These are phyloP conservation scores for Dichotomocladium elegans DNA, from an alignment of 371 early-diverging fungal species.

Conservation along the genomic window DNA sequence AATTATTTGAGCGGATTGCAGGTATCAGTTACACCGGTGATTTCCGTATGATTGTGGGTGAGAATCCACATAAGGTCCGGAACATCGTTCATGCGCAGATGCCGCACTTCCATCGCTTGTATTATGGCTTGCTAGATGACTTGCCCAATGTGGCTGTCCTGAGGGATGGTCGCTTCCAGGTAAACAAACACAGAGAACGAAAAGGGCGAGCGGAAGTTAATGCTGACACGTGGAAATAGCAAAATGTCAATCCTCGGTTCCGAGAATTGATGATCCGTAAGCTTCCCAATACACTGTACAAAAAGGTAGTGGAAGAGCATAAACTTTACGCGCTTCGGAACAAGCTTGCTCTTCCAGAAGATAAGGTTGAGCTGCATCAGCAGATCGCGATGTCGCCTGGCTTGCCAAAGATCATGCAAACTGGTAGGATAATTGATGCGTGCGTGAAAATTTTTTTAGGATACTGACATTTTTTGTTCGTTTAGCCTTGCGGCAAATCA, in stretches of 20 bases:
- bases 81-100: constrained; percentile 89
- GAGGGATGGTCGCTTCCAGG: constrained; percentile 52
- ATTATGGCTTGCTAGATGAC: constrained; percentile 75
- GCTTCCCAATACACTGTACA: constrained; percentile 60
- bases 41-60: constrained; percentile 88
- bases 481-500: constrained; percentile 34
- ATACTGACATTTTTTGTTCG: neutral
- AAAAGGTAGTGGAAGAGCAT: constrained; percentile 36
- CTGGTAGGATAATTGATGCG: constrained; percentile 14
- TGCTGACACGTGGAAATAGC: too few relatives aligned
- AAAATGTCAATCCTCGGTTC: constrained; percentile 57
- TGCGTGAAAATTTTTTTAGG: neutral
- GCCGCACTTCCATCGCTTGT: constrained; percentile 74
- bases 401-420: constrained; percentile 31
- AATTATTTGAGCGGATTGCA: constrained; percentile 83
- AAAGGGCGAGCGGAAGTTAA: too few relatives aligned
- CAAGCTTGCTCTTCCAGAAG: constrained; percentile 26
- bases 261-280: constrained; percentile 63
- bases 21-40: constrained; percentile 90
- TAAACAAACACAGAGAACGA: too few relatives aligned
- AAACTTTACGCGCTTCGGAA: constrained; percentile 18
- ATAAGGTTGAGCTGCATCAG: constrained; percentile 34
- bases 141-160: constrained; percentile 70
- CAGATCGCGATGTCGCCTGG: constrained; percentile 39
- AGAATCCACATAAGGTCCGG: constrained; percentile 91